These are phyloP conservation scores for Cornus suecica DNA, from an alignment of 148 eudicot genomes.

Conservation along the genomic window DNA sequence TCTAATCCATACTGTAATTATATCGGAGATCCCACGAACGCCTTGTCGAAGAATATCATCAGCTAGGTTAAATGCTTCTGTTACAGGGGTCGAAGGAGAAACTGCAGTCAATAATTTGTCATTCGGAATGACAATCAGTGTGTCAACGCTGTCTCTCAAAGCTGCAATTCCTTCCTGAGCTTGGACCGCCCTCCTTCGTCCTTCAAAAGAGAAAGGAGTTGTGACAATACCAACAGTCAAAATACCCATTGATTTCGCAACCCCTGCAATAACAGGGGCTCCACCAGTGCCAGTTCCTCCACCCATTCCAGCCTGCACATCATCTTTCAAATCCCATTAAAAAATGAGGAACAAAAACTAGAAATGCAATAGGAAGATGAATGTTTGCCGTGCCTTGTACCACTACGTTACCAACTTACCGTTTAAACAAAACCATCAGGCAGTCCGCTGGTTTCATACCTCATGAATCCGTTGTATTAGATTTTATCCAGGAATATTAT, in stretches of 20 bases:
- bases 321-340: slow-evolving; percentile 5
- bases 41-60: slow-evolving; percentile 99
- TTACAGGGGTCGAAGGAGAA: slow-evolving; percentile 93
- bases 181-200: slow-evolving; percentile 93
- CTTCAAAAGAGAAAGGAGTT: slow-evolving; percentile 94
- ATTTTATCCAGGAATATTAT: not conserved
- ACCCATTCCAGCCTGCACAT: slow-evolving; percentile 98
- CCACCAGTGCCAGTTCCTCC: slow-evolving; percentile 99
- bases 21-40: slow-evolving; percentile 98
- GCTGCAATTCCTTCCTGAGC: slow-evolving; percentile 99
- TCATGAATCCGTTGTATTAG: not conserved
- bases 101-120: slow-evolving; percentile 95
- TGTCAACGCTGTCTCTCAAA: slow-evolving; percentile 94
- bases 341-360: slow-evolving; percentile 7
- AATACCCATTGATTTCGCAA: slow-evolving; percentile 93
- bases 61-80: slow-evolving; percentile 97
- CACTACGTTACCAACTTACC: no score
- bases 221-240: slow-evolving; percentile 99
- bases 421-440: not conserved
- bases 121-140: slow-evolving; percentile 94
- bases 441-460: not conserved
- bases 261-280: slow-evolving; percentile 91
- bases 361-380: not conserved
- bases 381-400: not conserved
- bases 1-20: slow-evolving; percentile 66